A percentile compares a stretch with the other conserved stretches of the same genome.
phyloP scores from a whole-genome alignment of 2,329 filamentous ascomycete genomes.

The Ilyonectria sp. region DNA sequence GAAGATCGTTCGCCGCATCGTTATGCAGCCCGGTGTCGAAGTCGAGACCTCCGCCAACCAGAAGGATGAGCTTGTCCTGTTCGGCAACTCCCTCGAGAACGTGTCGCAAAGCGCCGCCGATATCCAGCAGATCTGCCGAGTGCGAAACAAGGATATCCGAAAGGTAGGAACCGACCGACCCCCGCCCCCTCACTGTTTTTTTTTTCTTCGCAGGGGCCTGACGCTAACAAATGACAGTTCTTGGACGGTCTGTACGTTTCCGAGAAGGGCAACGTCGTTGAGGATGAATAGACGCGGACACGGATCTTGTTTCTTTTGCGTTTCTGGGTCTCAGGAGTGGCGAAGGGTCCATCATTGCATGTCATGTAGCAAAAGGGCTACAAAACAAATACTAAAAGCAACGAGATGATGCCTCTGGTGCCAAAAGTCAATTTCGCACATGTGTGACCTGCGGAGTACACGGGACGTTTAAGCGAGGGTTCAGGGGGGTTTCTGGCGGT shows the following conservation, averaged over 20 bases:
- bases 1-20: conserved; percentile 96
- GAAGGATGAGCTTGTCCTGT: conserved; percentile 97
- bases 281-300: conserved; percentile 74
- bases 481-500: conserved; percentile 34
- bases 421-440: conserved; percentile 36
- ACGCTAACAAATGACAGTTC: conserved; percentile 74
- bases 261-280: conserved; percentile 95
- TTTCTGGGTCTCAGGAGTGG: conserved; percentile 76
- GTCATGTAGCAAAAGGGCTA: conserved; percentile 69
- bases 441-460: conserved; percentile 33
- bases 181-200: no score
- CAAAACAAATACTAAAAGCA: conserved; percentile 58
- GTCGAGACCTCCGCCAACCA: conserved; percentile 91
- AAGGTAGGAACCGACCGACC: conserved; percentile 73
- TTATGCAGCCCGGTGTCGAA: conserved; percentile 91
- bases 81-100: conserved; percentile 95
- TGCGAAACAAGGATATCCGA: conserved; percentile 99
- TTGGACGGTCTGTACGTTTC: conserved; percentile 99
- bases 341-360: conserved; percentile 75
- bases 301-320: conserved; percentile 68
- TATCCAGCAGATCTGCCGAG: conserved; percentile 99
- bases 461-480: conserved; percentile 42
- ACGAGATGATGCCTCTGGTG: conserved; percentile 53
- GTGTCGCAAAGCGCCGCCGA: conserved; percentile 99
- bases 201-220: background rate